These are phyloP conservation scores for Colletotrichum sp. DNA, from an alignment of 2,329 filamentous ascomycete genomes.

Conservation along the genomic window DNA sequence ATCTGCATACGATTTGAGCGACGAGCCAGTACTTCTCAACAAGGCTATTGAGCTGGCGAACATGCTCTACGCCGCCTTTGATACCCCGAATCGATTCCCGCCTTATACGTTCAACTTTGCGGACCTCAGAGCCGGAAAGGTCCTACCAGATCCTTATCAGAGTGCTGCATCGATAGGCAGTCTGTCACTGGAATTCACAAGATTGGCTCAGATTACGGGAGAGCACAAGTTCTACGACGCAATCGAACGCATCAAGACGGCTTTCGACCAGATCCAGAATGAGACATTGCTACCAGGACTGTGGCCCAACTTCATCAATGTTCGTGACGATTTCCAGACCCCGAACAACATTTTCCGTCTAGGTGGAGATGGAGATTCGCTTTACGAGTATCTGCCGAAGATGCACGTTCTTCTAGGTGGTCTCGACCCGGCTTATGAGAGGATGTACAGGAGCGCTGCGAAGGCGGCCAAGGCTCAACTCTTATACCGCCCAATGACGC, in stretches of 20 bases:
- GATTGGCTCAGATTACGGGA: slow-evolving; percentile 74
- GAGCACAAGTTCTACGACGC: slow-evolving; percentile 78
- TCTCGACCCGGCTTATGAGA: slow-evolving; percentile 56
- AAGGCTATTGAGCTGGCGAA: slow-evolving; percentile 70
- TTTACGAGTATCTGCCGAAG: slow-evolving; percentile 47
- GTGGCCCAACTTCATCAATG: slow-evolving; percentile 72
- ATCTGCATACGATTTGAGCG: slow-evolving; percentile 72
- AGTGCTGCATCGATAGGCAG: slow-evolving; percentile 62
- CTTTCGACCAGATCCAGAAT: slow-evolving; percentile 69
- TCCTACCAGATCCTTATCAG: slow-evolving; percentile 29
- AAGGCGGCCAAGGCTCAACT: slow-evolving; percentile 61
- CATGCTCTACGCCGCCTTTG: slow-evolving; percentile 69
- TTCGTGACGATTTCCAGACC: slow-evolving; percentile 50
- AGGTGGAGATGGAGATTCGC: slow-evolving; percentile 46
- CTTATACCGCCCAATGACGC: slow-evolving; percentile 67
- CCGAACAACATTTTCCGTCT: slow-evolving; percentile 35
- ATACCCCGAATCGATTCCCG: slow-evolving; percentile 74
- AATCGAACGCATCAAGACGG: slow-evolving; percentile 70
- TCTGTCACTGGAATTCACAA: slow-evolving; percentile 74
- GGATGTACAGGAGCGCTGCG: slow-evolving; percentile 61
- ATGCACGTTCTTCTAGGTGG: slow-evolving; percentile 64
- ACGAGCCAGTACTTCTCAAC: slow-evolving; percentile 56
- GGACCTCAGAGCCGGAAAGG: slow-evolving; percentile 14
- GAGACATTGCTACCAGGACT: slow-evolving; percentile 72
- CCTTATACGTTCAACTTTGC: slow-evolving; percentile 16